Conservation (phyloP, 495 filamentous ascomycete species). For the Neurospora sp. region DNA sequence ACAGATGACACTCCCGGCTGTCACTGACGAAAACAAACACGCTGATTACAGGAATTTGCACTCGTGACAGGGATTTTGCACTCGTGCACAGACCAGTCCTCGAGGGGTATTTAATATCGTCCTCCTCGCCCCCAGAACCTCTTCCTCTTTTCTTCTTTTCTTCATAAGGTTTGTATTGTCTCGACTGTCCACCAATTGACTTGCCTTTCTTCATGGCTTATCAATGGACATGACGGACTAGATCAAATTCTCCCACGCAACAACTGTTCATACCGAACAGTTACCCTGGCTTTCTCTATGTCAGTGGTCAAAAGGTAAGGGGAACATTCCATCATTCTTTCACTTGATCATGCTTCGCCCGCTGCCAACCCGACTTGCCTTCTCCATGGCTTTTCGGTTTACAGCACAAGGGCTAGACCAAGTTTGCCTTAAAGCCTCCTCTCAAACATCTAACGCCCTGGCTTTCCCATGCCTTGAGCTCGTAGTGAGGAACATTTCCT, state of each 20-base stretch:
- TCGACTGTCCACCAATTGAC: not conserved
- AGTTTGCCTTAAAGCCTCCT: not conserved
- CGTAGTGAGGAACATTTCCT: not conserved
- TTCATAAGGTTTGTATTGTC: not conserved
- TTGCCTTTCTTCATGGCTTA: not conserved
- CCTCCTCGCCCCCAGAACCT: not conserved
- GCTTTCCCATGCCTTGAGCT: not conserved
- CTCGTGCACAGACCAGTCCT: constrained; percentile 4
- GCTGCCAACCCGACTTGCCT: not conserved
- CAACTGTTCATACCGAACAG: not conserved
- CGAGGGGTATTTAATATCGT: not conserved
- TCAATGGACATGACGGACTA: not conserved
- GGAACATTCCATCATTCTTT: not conserved
- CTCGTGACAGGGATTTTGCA: not conserved
- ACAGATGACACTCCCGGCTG: not conserved
- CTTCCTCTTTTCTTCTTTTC: not conserved
- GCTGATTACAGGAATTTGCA: not conserved
- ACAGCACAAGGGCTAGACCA: not conserved
- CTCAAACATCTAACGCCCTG: not conserved
- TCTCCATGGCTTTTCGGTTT: not conserved
- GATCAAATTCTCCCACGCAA: not conserved
- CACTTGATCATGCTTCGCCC: not conserved
- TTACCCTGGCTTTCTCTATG: not conserved
- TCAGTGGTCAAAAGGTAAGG: not conserved
- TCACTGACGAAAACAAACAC: not conserved